Evolutionary conservation across 805 yeast species (phyloP), one percentile per base, ranked within the genome.

Genomic region (Wickerhamiella musiphila): DNA sequence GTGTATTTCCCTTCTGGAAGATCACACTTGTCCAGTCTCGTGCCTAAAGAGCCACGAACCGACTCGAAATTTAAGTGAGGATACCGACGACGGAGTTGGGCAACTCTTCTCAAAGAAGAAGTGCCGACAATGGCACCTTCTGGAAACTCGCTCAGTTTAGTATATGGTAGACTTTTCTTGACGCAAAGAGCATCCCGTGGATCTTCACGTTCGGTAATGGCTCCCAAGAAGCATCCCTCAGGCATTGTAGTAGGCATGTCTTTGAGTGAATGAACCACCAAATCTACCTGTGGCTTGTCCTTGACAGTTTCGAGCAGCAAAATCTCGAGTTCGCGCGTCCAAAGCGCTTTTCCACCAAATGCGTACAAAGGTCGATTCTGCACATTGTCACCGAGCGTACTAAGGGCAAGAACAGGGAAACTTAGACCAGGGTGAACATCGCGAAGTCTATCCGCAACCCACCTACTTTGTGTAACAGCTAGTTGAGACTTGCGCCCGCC

Each of bases 271-370:
- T 90, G 96, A 23, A 86, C 96, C 49, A 90, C 76, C 56, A 86
- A 59, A 52, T 90, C 95, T 30, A 86, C 61, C 54, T 72, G 64
- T 33, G 77, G 73, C 43, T 62, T 72, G 18, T 76, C 84, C 17
- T 71, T 63, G 28, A 66, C 61, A 39, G 66, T 66, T 28, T 46
- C 45, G 41, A 77, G 64, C 24, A 86, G 58, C 30, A 83, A 58
- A 16, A 73, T 73, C 56, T 90, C 98, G 35, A 90, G 63, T 55
- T 90, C 98, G 49, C 79, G 78, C 3, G 98, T 90, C 98, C 98
- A 90, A 16, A 90, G 54, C 0, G 94, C 72, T 53, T 90, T 90
- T 17, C 98, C 98, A 26, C 95, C 96, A 56, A 90, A 90, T 4
- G 93, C 70, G 54, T 86, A 90, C 31, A 90, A 61, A 6, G 98